Evolutionary conservation across 495 filamentous ascomycete species (phyloP).

Genomic region (Schizothecium vesticola): DNA sequence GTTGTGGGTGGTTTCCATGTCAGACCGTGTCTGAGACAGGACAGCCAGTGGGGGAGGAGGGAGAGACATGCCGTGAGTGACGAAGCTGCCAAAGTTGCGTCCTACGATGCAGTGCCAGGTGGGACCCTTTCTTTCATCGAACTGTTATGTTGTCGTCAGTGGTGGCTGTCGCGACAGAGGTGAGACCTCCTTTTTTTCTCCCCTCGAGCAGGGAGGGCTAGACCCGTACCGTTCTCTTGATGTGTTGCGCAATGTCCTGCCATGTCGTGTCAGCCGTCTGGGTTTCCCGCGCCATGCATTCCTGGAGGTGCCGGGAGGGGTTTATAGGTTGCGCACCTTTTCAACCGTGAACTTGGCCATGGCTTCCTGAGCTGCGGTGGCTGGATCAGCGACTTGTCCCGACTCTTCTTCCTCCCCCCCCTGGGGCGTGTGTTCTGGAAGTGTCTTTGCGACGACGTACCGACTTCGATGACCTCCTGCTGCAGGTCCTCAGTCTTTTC

Average conservation of each 20-base stretch:
- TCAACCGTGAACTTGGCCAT: conserved; percentile 91
- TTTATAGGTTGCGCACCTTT: conserved; percentile 54
- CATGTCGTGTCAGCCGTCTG: conserved; percentile 2
- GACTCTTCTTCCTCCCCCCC: background rate
- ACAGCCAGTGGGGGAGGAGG: background rate
- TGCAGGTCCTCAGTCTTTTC: conserved; percentile 92
- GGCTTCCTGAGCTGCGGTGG: conserved; percentile 73
- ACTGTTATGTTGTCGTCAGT: conserved; percentile 45
- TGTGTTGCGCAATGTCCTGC: conserved; percentile 92
- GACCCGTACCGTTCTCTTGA: conserved; percentile 80
- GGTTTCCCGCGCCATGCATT: background rate
- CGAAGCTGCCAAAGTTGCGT: conserved; percentile 97
- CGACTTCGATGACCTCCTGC: conserved; percentile 85
- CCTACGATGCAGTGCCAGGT: conserved; percentile 99
- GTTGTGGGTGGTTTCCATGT: conserved; percentile 4
- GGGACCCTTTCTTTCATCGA: conserved; percentile 84
- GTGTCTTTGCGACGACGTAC: conserved; percentile 50
- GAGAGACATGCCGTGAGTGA: conserved; percentile 76
- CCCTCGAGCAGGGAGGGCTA: background rate
- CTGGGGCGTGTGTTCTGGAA: background rate
- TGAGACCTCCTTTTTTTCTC: background rate
- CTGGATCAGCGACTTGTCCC: background rate
- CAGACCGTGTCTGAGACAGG: conserved; percentile 2
- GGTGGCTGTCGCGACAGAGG: conserved; percentile 12
- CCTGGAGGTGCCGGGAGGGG: background rate